A percentile compares a stretch with the other conserved stretches of the same genome.
Evolutionary conservation across 495 filamentous ascomycete species (phyloP).

Genomic region (Neurospora sp.): DNA sequence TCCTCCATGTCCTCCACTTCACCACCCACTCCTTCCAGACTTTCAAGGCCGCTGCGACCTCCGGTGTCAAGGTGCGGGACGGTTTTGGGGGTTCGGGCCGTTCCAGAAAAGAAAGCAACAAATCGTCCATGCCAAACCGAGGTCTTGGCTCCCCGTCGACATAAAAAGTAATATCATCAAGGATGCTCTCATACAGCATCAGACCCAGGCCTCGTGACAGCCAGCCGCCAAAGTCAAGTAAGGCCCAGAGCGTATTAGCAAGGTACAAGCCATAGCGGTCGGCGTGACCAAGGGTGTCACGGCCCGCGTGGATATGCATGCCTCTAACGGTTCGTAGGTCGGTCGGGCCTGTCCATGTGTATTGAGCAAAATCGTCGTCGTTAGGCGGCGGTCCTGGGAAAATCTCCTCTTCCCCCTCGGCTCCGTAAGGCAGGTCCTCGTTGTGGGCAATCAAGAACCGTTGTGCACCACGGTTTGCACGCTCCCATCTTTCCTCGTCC

Average conservation of each 20-base stretch:
- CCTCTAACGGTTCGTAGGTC: neutral
- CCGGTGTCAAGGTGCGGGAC: neutral
- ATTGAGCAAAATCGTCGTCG: neutral
- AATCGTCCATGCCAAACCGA: neutral
- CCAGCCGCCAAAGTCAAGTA: neutral
- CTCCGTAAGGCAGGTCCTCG: neutral
- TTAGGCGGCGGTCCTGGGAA: neutral
- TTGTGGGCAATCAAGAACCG: neutral
- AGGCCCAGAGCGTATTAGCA: neutral
- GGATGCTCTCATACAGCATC: neutral
- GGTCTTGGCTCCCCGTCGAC: neutral
- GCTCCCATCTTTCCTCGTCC: neutral
- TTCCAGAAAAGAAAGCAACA: neutral
- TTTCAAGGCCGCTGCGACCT: neutral
- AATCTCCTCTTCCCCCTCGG: neutral
- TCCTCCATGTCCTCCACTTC: neutral
- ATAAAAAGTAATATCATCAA: neutral
- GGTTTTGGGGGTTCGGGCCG: neutral
- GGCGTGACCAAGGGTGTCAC: neutral
- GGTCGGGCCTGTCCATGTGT: neutral
- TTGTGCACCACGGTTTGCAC: neutral
- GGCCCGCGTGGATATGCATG: neutral
- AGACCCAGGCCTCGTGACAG: neutral
- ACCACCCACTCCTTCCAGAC: neutral
- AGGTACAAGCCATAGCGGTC: neutral